Evolutionary conservation across 805 yeast genomes (phyloP).

Genomic region (Wickerhamiella occidentalis): DNA sequence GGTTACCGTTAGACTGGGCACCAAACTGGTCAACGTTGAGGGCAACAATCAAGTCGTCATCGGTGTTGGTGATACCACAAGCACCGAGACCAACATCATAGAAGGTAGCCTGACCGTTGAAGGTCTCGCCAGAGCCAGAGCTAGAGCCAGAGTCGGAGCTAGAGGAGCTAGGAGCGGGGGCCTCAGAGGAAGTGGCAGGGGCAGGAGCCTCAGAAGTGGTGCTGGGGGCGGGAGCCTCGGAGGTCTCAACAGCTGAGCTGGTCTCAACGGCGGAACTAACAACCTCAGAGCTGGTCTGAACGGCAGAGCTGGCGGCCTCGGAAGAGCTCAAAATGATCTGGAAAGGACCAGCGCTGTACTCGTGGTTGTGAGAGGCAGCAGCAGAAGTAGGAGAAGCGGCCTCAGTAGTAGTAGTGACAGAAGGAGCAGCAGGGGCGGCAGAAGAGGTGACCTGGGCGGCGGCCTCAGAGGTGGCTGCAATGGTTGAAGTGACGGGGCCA

Average conservation of each 20-base stretch:
- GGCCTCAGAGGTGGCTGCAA: slow-evolving; percentile 2
- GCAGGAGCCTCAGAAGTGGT: slow-evolving; percentile 9
- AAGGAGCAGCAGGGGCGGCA: slow-evolving; percentile 9
- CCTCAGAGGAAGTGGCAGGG: slow-evolving; percentile 3
- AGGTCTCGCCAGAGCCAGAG: slow-evolving; percentile 21
- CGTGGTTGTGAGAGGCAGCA: slow-evolving; percentile 4
- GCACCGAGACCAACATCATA: slow-evolving; percentile 37
- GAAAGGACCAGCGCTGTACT: slow-evolving; percentile 8
- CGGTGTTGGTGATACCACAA: slow-evolving; percentile 39
- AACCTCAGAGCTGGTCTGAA: too few relatives aligned
- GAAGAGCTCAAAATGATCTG: slow-evolving; percentile 8
- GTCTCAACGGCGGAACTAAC: slow-evolving; percentile 9
- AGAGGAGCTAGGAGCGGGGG: neutral
- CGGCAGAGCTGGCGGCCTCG: neutral
- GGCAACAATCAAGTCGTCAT: slow-evolving; percentile 43
- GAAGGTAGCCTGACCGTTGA: slow-evolving; percentile 29
- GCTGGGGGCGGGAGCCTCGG: slow-evolving; percentile 12
- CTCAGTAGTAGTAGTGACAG: too few relatives aligned
- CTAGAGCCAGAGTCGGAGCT: slow-evolving; percentile 17
- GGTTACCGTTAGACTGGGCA: slow-evolving; percentile 33
- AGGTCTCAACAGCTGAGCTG: slow-evolving; percentile 10
- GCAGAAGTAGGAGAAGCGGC: slow-evolving; percentile 3
- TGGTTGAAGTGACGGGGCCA: slow-evolving; percentile 8
- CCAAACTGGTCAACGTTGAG: slow-evolving; percentile 37
- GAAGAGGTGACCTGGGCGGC: neutral